phyloP scores from a whole-genome alignment of 768 basidiomycete species.

The Serendipita vermifera region DNA sequence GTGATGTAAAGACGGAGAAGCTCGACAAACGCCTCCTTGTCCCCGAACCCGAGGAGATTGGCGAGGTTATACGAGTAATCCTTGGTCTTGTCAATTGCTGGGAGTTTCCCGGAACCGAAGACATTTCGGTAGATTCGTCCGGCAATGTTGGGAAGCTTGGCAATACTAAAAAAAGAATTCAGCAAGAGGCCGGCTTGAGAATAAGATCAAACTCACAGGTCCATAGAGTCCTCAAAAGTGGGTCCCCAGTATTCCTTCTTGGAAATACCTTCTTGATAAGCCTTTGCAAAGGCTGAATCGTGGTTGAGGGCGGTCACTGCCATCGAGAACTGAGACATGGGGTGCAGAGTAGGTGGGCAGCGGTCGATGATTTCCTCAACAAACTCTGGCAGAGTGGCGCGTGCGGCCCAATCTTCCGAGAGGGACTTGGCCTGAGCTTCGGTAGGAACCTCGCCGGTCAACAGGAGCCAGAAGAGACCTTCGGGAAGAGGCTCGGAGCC shows the following conservation, averaged over 20 bases:
- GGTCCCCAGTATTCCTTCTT: conserved; percentile 98
- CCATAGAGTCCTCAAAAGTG: conserved; percentile 81
- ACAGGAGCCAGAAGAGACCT: conserved; percentile 86
- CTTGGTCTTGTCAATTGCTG: conserved; percentile 67
- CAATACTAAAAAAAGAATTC: conserved; percentile 46
- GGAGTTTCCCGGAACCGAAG: conserved; percentile 77
- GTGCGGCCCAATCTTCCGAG: conserved; percentile 89
- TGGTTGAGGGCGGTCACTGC: conserved; percentile 94
- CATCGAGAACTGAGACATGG: conserved; percentile 96
- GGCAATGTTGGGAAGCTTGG: conserved; percentile 93
- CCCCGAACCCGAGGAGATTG: conserved; percentile 81
- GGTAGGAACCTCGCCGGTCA: conserved; percentile 91
- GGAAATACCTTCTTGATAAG: conserved; percentile 79
- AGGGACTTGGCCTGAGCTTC: conserved; percentile 75
- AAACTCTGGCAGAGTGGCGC: conserved; percentile 80
- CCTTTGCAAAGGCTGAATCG: conserved; percentile 91
- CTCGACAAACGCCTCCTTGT: conserved; percentile 80
- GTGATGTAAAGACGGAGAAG: conserved; percentile 92
- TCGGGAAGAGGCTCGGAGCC: conserved; percentile 88
- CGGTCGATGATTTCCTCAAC: conserved; percentile 95
- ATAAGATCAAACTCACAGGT: conserved; percentile 39
- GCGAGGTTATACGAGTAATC: conserved; percentile 87
- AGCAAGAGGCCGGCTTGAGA: not conserved
- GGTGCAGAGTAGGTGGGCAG: conserved; percentile 86
- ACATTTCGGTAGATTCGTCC: conserved; percentile 84